These are phyloP conservation scores for Bipolaris gigantea DNA, from an alignment of 2,329 filamentous ascomycete species.

Conservation along the genomic window DNA sequence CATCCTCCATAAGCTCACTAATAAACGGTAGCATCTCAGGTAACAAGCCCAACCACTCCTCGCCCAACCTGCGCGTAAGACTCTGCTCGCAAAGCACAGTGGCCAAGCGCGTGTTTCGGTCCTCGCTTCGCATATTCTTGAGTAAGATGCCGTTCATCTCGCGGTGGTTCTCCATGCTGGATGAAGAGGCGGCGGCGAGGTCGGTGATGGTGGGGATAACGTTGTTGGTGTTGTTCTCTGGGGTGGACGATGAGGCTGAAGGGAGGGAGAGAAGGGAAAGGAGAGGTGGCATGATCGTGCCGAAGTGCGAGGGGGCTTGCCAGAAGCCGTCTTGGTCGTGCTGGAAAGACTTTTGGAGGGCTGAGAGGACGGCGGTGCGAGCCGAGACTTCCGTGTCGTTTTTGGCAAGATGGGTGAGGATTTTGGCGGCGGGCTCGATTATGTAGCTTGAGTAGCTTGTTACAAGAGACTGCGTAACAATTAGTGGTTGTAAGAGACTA, in stretches of 20 bases:
- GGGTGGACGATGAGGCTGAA: conserved; percentile 15
- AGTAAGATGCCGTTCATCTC: conserved; percentile 79
- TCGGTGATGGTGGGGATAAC: conserved; percentile 76
- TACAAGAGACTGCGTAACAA: conserved; percentile 68
- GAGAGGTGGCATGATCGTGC: conserved; percentile 68
- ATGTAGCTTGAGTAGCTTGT: conserved; percentile 89
- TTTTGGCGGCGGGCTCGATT: conserved; percentile 70
- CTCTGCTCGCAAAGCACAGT: conserved; percentile 80
- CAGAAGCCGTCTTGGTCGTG: conserved; percentile 96
- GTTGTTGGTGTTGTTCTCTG: conserved; percentile 49
- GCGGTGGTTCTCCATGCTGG: conserved; percentile 88
- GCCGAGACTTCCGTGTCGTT: conserved; percentile 58
- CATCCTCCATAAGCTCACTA: conserved; percentile 93
- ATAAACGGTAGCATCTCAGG: conserved; percentile 97
- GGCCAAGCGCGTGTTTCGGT: conserved; percentile 72
- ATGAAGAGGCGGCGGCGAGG: conserved; percentile 74
- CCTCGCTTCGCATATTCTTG: conserved; percentile 74
- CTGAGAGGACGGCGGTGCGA: conserved; percentile 69
- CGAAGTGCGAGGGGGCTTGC: conserved; percentile 88
- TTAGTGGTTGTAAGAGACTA: conserved; percentile 16
- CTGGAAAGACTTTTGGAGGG: conserved; percentile 75
- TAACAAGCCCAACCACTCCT: conserved; percentile 89
- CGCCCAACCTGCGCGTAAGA: conserved; percentile 77
- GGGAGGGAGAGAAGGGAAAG: conserved; percentile 60
- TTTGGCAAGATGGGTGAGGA: conserved; percentile 54